phyloP scores from a whole-genome alignment of 208 protist genomes.

The Leishmania arabica region DNA sequence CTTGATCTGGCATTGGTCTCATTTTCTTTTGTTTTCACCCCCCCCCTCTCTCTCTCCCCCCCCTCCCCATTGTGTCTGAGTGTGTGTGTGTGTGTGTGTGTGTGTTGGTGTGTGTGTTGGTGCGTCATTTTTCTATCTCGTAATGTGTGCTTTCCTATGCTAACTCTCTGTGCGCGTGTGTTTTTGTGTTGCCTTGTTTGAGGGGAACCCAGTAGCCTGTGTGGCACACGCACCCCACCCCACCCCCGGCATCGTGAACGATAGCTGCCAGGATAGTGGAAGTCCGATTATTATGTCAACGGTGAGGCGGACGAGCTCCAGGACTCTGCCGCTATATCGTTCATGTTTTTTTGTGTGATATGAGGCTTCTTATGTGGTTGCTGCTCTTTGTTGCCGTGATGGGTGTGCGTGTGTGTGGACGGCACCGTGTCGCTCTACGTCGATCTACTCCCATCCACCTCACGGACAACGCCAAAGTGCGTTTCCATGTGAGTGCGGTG shows the following conservation, averaged over 20 bases:
- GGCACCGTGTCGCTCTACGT: background rate
- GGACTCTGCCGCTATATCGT: background rate
- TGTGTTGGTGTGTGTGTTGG: too few species aligned
- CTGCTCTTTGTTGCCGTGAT: background rate
- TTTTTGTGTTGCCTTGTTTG: background rate
- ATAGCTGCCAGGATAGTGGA: background rate
- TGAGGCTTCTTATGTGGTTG: background rate
- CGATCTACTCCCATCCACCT: background rate
- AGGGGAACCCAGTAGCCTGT: background rate
- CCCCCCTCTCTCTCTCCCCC: too few species aligned
- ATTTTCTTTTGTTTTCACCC: too few species aligned
- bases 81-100: too few species aligned
- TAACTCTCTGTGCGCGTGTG: background rate
- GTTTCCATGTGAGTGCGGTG: background rate
- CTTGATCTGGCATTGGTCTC: background rate
- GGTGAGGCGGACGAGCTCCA: background rate
- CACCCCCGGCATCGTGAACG: background rate
- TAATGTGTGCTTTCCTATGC: background rate
- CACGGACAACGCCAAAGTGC: background rate
- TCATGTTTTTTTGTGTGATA: background rate
- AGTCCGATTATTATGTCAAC: background rate
- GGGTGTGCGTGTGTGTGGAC: background rate
- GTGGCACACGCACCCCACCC: background rate
- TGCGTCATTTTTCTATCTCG: background rate
- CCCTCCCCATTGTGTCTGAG: too few species aligned